Evolutionary conservation across 345 rosid species (phyloP), one percentile per base, ranked within the genome.

Genomic region (rapeseed (Brassica napus)): DNA sequence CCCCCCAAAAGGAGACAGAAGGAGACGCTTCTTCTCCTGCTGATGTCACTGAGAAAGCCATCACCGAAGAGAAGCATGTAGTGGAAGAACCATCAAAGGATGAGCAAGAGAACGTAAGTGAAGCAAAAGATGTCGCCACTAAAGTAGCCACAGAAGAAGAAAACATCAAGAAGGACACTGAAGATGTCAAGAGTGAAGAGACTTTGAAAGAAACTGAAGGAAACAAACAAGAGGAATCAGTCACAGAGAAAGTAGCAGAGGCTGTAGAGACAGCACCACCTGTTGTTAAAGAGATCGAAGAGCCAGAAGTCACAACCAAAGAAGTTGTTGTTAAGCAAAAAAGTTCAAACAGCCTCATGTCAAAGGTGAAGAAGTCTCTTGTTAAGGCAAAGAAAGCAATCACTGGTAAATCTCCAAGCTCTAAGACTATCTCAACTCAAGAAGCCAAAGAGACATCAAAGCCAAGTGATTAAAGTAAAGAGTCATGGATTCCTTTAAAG

Each of bases 351-450:
- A 90, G 86, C 83, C 83, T 92, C 28, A 85, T 92, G 64, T 85
- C 92, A 34, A 92, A 88, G 88, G 90, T 92, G 75, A 92, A 92
- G 57, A 93, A 90, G 6, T 87, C 93, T 18, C 84, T 90, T 72
- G 91, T 87, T 28, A 92, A 90, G 88, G 93, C 88, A 39, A 90
- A 89, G 84, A 92, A 92, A 78, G 97, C 97, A 23, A 84, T 92
- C 28, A 82, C 78, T 6, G 94, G 95, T 32, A 92, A 89, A 83
- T 90, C 97, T 66, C 92, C 94, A 57, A 80, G 85, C 86, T 84
- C 97, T 0, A 92, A 90, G 81, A 79, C 89, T 24, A 70, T 79
- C 23, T 35, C 73, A 4, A 62, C 87, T 18, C 90, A 91, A 47
- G 82, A 79, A 44, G 65, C 85, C 6, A 86, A 87, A 78, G 88